These are phyloP conservation scores for Ceratobasidium sp. DNA, from an alignment of 1,284 basidiomycete species.

Conservation along the genomic window DNA sequence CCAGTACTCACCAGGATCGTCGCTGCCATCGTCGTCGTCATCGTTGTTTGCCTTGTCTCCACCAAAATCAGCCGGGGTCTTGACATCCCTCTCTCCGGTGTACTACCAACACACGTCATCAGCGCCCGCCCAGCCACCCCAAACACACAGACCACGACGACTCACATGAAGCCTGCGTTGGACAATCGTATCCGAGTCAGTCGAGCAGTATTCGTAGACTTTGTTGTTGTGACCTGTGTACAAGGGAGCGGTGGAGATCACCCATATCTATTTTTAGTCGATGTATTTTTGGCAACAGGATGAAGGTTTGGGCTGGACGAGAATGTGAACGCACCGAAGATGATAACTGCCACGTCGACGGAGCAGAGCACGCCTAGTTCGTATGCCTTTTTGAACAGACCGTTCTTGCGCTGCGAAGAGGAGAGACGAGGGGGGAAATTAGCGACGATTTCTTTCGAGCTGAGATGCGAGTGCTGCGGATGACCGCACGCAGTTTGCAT, in stretches of 20 bases:
- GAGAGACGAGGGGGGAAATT: constrained; percentile 9
- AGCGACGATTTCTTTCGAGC: constrained; percentile 36
- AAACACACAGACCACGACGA: constrained; percentile 4
- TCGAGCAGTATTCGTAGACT: constrained; percentile 71
- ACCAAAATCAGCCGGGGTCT: constrained; percentile 63
- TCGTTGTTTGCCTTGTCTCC: constrained; percentile 58
- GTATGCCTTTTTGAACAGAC: constrained; percentile 92
- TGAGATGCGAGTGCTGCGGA: constrained; percentile 55
- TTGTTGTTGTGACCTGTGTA: constrained; percentile 67
- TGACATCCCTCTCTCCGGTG: constrained; percentile 65
- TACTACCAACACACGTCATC: constrained; percentile 58
- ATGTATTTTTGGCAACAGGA: constrained; percentile 44
- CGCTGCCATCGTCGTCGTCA: constrained; percentile 63
- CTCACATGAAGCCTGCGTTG: constrained; percentile 64
- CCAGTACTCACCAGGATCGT: constrained; percentile 52
- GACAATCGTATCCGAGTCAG: constrained; percentile 64
- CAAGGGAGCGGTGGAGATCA: constrained; percentile 4
- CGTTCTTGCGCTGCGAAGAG: constrained; percentile 77
- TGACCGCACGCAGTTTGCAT: constrained; percentile 31
- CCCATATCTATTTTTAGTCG: constrained; percentile 30
- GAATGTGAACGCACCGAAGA: constrained; percentile 65
- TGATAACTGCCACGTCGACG: constrained; percentile 77
- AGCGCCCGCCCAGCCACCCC: constrained; percentile 37
- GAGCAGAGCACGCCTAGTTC: constrained; percentile 85
- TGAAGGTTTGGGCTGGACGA: constrained; percentile 40